Evolutionary conservation across 2,329 filamentous ascomycete species (phyloP).

Genomic region (Xylariaceae sp.): DNA sequence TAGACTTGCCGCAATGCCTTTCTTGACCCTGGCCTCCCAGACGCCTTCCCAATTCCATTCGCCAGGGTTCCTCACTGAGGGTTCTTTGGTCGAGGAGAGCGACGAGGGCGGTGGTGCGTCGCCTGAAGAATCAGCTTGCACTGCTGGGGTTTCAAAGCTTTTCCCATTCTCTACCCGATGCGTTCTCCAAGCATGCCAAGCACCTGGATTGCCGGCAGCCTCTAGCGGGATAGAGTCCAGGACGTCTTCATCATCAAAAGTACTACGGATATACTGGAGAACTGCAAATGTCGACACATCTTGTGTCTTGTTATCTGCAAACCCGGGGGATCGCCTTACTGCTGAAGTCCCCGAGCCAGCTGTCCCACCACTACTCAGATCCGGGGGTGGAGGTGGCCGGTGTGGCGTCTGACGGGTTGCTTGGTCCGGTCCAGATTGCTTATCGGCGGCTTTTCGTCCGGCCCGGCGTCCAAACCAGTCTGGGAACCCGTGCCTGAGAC

Average conservation of each 20-base stretch:
- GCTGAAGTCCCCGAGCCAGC: constrained; percentile 25
- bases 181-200: constrained; percentile 89
- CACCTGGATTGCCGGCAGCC: constrained; percentile 81
- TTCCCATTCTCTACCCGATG: constrained; percentile 52
- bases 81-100: constrained; percentile 15
- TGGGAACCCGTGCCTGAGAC: constrained; percentile 83
- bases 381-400: constrained; percentile 25
- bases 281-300: constrained; percentile 59
- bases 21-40: constrained; percentile 84
- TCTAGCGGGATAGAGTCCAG: constrained; percentile 75
- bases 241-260: constrained; percentile 72
- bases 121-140: constrained; percentile 9
- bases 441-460: constrained; percentile 30
- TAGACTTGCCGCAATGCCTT: constrained; percentile 68
- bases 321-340: constrained; percentile 30
- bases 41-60: constrained; percentile 99
- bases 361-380: constrained; percentile 21
- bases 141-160: constrained; percentile 23
- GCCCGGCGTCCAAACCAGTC: constrained; percentile 71
- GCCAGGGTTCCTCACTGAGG: constrained; percentile 53
- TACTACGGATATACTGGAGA: constrained; percentile 72
- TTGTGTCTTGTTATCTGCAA: constrained; percentile 37
- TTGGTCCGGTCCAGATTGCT: constrained; percentile 39
- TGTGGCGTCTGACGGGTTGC: constrained; percentile 26
- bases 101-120: too few relatives aligned